Evolutionary conservation across 768 basidiomycete species (phyloP), one percentile per base, ranked within the genome.

Genomic region (Pleurotus sapidus): DNA sequence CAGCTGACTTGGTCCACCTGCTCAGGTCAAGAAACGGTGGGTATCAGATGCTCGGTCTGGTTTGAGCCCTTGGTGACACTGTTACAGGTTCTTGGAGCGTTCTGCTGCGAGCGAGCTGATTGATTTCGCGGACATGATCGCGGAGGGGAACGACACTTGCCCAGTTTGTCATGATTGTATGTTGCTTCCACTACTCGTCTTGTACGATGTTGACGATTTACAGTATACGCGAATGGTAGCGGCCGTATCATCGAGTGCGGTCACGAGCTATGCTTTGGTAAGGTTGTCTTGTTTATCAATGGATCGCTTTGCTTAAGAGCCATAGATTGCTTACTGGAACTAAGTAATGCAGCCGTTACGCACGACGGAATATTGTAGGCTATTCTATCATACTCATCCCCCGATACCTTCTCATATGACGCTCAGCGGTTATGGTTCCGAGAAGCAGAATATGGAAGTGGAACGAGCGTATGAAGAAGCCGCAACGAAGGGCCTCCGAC

Each of bases 141-240:
- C 81, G 30, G 77, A 72, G 9, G 65, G 69, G 2, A 79, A 77
- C 17, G 64, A 72, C 1, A 72, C 70, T 42, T 93, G 91, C 62
- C 79, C 86, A 0, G 79, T 86, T 38, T 93, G 91, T 66, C 72
- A 79, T 54, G 90, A 92, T 49, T 67, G 85, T 86, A 63, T 45
- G 77, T 63, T 25, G 57, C 55, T 27, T 17, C 27, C 17, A 51
- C 12, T 20, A 45, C 30, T 20, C 42, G 18, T 46, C 12, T 23
- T 24, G 12, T 27, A 37, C 48, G 3, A 27, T 8, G 2, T 30
- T 34, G 23, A 30, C 37, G 18, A 30, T 14, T 30, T 37, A 57
- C 45, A 82, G 82, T 81, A 57, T 78, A 80, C 55, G 70, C 74
- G 27, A 72, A 72, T 14, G 72, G 79, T 49, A 83, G 75, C 57